Evolutionary conservation across 148 eudicot species (phyloP), one percentile per base, ranked within the genome.

Genomic region (Oxyria digyna): DNA sequence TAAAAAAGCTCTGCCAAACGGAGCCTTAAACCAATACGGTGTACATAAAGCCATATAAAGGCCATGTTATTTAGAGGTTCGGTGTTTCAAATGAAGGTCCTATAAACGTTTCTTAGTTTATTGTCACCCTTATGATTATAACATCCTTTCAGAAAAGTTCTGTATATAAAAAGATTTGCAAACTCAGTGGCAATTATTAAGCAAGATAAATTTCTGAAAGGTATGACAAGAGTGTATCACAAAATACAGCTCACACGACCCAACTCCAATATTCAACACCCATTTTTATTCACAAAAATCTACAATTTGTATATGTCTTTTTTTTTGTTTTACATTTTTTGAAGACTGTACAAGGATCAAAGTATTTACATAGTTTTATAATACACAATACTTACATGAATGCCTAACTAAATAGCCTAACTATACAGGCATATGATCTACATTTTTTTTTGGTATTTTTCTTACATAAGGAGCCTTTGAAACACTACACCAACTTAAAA

Each of bases 401-500:
- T 59, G 65, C 18, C 38, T 27, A 31, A 17, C 65, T 27, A 59
- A 27, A 15, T 29, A 7, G 41, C 7, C 41, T 38, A 3, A 38
- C 6, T 38, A 27, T 59, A 27, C 65, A 59, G 37, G n/a, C 4
- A 27, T 59, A 9, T 59, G 18, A 59, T 59, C 8, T 55, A 3
- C 1, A 3, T 29, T 59, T 54, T 54, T 54, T 54, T 59, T 59
- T 13, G 9, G 65, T 14, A 31, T 59, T 59, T 55, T 59, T 24
- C 18, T 59, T 59, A 59, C 13, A 57, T 15, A 59, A 31, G 38
- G 37, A 29, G 18, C 65, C 65, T 29, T 59, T 13, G 26, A 2
- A 27, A 59, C 65, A 27, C 65, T 14, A 59, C 65, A 59, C 65
- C 65, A 59, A 59, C 65, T 13, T n/a, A 55, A 59, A 59, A 59